Conservation (phyloP, 164 flowering plant genomes). For the Piper longum region DNA sequence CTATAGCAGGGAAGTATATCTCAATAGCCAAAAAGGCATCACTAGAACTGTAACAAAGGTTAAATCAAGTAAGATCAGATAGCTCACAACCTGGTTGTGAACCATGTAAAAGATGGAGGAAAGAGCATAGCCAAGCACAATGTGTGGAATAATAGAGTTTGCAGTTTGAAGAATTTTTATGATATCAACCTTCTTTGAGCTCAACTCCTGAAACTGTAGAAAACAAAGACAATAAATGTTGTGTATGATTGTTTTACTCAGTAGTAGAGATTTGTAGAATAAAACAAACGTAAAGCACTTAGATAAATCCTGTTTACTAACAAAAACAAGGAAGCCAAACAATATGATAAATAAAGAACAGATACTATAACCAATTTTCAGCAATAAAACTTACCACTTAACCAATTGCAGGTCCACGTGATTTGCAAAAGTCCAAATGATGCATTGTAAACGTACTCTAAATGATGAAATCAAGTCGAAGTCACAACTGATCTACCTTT, state of each 20-base stretch:
- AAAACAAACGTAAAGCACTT: neutral
- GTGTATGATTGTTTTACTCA: neutral
- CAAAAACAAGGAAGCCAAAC: too few relatives aligned
- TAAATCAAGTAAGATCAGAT: neutral
- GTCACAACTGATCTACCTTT: too few relatives aligned
- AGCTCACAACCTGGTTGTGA: conserved; percentile 60
- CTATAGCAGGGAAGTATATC: neutral
- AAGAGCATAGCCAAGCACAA: conserved; percentile 77
- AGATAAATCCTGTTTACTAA: too few relatives aligned
- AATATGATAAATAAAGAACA: too few relatives aligned
- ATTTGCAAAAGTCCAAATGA: too few relatives aligned
- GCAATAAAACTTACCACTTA: too few relatives aligned
- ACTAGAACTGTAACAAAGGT: neutral
- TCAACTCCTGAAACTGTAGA: conserved; percentile 16
- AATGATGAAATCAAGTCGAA: too few relatives aligned
- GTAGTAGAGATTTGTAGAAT: conserved; percentile 1
- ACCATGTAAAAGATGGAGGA: conserved; percentile 98
- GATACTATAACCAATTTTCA: too few relatives aligned
- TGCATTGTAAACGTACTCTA: too few relatives aligned
- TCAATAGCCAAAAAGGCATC: neutral
- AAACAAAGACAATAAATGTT: too few relatives aligned
- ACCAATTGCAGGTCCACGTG: too few relatives aligned
- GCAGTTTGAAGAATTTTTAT: conserved; percentile 47
- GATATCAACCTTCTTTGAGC: conserved; percentile 20
- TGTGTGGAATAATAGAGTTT: conserved; percentile 74